Base-by-base conservation (phyloP, 805 yeast species). In the Starmerella potacharoeniae region DNA sequence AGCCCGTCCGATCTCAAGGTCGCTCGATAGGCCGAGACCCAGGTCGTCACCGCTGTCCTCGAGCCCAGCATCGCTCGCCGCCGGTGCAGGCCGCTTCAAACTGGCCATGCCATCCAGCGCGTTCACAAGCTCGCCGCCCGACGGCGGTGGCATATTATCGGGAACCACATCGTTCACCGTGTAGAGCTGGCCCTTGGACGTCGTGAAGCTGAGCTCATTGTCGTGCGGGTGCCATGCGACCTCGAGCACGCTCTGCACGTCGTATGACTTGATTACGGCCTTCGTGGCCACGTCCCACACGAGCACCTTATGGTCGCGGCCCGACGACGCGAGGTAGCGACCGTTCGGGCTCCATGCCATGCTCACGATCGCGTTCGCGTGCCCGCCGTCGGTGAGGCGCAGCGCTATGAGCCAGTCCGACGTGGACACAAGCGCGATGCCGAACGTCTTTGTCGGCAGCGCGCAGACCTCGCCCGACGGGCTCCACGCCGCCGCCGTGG, bases 391-490 rank as follows among this genome's bases (percentile, higher is more conserved):
- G 10, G 33, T 2, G 11, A 64, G 56, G 31, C 65, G 54, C 29
- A 56, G 52, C 28, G 58, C 60, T 28, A 58, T 61, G 14, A 56
- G 48, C 68, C 70, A 66, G 34, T 59, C 60, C 11, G 31, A n/a
- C 4, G 64, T 47, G 22, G 66, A 54, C 40, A 64, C 59, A 3
- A 71, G 57, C 2, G 64, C 65, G 17, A 70, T 55, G 14, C 65
- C 67, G 35, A 64, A 62, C 9, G 66, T 70, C 39, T 73, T 70
- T 6, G 83, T 71, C 2, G 95, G 89, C 17, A 86, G 64, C 2
- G 89, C 87, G 49, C 88, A 72, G n/a, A 73, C 67, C 52, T 78
- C 78, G 16, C 95, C 95, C 52, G 76, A 73, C 2, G 84, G 78
- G 55, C 81, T 78, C 95, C 95, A 88, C 39, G 77, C 78, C 2